Evolutionary conservation across 345 rosid genomes (phyloP).

Genomic region (Mallotus nudiflorus): DNA sequence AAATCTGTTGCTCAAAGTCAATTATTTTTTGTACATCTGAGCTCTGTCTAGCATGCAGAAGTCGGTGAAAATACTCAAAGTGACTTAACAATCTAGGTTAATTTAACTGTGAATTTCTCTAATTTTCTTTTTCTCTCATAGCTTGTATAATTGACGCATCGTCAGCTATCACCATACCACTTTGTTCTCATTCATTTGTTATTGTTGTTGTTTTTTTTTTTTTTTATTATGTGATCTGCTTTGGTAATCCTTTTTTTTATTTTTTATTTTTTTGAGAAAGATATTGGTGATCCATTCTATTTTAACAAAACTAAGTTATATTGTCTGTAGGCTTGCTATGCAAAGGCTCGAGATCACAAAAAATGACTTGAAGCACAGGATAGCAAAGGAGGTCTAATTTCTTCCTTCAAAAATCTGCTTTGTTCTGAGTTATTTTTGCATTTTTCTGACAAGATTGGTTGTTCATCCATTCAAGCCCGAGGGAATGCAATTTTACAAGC

Average conservation of each 20-base stretch:
- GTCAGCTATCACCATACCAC: not conserved
- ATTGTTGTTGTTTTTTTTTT: too few species aligned
- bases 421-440: conserved; percentile 14
- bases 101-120: too few species aligned
- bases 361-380: conserved; percentile 89
- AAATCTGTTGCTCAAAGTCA: not conserved
- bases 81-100: too few species aligned
- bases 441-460: conserved; percentile 25
- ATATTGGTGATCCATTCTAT: not conserved
- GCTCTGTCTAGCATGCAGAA: too few species aligned
- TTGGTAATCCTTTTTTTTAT: too few species aligned
- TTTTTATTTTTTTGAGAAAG: too few species aligned
- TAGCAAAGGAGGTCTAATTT: conserved; percentile 84
- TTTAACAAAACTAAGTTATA: not conserved
- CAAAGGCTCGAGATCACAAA: conserved; percentile 94
- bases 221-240: not conserved
- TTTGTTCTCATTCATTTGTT: too few species aligned
- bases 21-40: not conserved
- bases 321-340: conserved; percentile 77
- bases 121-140: too few species aligned
- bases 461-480: conserved; percentile 58
- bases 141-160: not conserved
- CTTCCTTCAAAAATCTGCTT: conserved; percentile 17
- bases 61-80: too few species aligned
- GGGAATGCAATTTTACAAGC: conserved; percentile 98